Evolutionary conservation across 768 basidiomycete genomes (phyloP).

Genomic region (Suillus occidentalis): DNA sequence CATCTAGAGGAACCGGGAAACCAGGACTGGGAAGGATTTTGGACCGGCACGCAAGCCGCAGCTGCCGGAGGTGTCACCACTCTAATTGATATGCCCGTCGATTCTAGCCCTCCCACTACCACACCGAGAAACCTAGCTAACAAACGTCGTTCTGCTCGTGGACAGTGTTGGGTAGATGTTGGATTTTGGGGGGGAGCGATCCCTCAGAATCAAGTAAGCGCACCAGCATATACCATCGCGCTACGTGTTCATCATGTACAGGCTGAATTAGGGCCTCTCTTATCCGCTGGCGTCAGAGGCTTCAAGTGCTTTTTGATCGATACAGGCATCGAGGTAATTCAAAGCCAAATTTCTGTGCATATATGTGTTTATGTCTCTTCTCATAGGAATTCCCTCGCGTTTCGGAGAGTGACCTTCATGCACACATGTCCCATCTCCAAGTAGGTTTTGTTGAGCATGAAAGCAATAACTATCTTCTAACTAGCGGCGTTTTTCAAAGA

Average conservation of each 20-base stretch:
- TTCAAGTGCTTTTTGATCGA: constrained; percentile 98
- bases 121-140: constrained; percentile 70
- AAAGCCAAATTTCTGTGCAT: neutral
- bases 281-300: constrained; percentile 83
- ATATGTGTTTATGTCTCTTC: constrained; percentile 7
- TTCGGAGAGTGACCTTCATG: constrained; percentile 59
- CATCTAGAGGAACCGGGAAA: constrained; percentile 94
- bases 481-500: constrained; percentile 52
- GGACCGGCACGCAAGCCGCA: constrained; percentile 90
- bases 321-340: constrained; percentile 83
- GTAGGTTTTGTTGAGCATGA: constrained; percentile 37
- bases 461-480: constrained; percentile 8
- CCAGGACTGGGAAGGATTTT: constrained; percentile 93
- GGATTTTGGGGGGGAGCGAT: constrained; percentile 89
- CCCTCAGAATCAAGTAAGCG: constrained; percentile 78
- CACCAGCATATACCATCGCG: neutral
- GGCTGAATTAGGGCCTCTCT: constrained; percentile 72
- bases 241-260: constrained; percentile 28
- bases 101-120: constrained; percentile 95
- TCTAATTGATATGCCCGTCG: constrained; percentile 96
- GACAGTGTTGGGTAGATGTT: constrained; percentile 75
- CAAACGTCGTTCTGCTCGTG: constrained; percentile 70
- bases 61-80: constrained; percentile 92
- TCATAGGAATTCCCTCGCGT: constrained; percentile 91
- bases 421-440: constrained; percentile 74